Evolutionary conservation across 805 yeast genomes (phyloP).

Genomic region (Metschnikowia kofuensis): DNA sequence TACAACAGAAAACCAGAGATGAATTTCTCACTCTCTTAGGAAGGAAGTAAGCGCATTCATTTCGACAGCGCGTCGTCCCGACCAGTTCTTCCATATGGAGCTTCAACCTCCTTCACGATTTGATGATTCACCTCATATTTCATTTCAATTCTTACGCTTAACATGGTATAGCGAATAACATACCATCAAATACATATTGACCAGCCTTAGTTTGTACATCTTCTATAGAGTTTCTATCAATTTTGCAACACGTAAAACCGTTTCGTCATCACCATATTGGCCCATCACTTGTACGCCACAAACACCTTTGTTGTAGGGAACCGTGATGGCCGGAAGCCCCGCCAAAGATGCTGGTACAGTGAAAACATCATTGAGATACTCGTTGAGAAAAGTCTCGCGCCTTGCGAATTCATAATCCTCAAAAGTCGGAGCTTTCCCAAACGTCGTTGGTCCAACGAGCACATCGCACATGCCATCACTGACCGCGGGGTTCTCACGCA

Average conservation of each 20-base stretch:
- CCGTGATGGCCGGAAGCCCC: slow-evolving; percentile 80
- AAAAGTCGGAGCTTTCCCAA: slow-evolving; percentile 52
- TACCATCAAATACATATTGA: neutral
- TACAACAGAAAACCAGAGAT: slow-evolving; percentile 92
- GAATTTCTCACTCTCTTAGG: slow-evolving; percentile 84
- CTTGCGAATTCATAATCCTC: slow-evolving; percentile 34
- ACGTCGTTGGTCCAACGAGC: slow-evolving; percentile 70
- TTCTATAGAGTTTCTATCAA: slow-evolving; percentile 5
- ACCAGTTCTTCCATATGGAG: slow-evolving; percentile 2
- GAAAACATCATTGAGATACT: slow-evolving; percentile 77
- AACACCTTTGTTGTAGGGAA: slow-evolving; percentile 51
- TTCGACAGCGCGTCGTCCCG: neutral
- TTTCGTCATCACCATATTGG: slow-evolving; percentile 78
- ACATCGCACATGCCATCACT: slow-evolving; percentile 52
- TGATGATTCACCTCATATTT: slow-evolving; percentile 20
- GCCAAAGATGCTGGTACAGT: slow-evolving; percentile 91
- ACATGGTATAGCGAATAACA: slow-evolving; percentile 2
- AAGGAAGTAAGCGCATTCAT: slow-evolving; percentile 28
- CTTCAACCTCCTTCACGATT: slow-evolving; percentile 16
- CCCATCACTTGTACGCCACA: slow-evolving; percentile 78
- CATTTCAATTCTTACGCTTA: slow-evolving; percentile 10
- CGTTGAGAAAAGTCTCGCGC: slow-evolving; percentile 47
- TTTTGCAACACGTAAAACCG: slow-evolving; percentile 45
- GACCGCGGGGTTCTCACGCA: slow-evolving; percentile 14
- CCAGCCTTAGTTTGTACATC: neutral